phyloP scores from a whole-genome alignment of 2,329 filamentous ascomycete genomes.

The Apiospora rasikravindrae region DNA sequence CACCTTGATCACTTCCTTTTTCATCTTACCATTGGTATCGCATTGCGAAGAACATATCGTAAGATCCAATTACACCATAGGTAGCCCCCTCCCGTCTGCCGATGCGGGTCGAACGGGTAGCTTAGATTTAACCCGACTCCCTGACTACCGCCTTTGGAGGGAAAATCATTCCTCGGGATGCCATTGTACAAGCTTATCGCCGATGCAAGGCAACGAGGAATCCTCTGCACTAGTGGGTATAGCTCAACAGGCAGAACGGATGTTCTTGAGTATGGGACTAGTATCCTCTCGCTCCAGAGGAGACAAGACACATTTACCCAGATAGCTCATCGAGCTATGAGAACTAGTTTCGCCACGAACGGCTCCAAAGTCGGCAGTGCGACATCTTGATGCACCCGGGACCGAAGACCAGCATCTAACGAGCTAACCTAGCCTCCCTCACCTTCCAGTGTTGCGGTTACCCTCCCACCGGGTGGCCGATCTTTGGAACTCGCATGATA shows the following conservation, averaged over 20 bases:
- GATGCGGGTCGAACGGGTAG: background rate
- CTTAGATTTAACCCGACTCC: background rate
- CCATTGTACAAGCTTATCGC: background rate
- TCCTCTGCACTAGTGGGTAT: background rate
- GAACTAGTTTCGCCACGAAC: background rate
- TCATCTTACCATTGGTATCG: background rate
- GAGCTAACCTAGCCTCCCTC: background rate
- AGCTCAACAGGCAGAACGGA: background rate
- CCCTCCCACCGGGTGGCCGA: background rate
- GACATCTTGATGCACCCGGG: background rate
- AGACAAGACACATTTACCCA: background rate
- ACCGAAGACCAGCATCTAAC: background rate
- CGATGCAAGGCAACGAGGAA: background rate
- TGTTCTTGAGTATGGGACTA: background rate
- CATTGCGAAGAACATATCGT: background rate
- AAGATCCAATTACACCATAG: background rate
- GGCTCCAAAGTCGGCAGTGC: background rate
- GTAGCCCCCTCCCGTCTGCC: background rate
- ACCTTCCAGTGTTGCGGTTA: background rate
- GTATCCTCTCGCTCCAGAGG: background rate
- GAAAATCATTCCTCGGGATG: background rate
- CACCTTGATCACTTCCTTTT: too few relatives aligned
- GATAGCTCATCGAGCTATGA: background rate
- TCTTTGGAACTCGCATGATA: background rate
- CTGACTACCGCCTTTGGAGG: too few relatives aligned